phyloP scores from a whole-genome alignment of 495 filamentous ascomycete genomes.

The Aspergillus ostianus region DNA sequence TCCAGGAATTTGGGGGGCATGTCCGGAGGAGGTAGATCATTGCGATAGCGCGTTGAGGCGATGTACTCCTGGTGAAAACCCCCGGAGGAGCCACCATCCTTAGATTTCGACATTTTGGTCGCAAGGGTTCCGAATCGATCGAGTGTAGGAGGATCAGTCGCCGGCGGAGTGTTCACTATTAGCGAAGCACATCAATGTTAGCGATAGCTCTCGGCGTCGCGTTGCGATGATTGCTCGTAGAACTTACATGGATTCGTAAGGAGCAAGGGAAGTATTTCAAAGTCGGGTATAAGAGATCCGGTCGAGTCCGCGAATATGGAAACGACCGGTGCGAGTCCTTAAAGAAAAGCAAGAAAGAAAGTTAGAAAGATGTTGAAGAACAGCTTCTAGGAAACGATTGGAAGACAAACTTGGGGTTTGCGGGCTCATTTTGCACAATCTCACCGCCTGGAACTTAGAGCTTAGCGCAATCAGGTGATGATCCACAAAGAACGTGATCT shows the following conservation, averaged over 20 bases:
- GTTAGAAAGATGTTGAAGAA: conserved; percentile 3
- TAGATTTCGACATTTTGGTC: conserved; percentile 36
- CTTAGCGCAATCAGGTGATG: conserved; percentile 7
- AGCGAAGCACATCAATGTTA: conserved; percentile 7
- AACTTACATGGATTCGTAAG: conserved; percentile 16
- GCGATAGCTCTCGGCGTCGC: neutral
- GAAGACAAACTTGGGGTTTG: conserved; percentile 23
- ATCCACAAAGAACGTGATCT: neutral
- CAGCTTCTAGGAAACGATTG: neutral
- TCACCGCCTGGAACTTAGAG: conserved; percentile 21
- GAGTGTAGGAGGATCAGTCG: neutral
- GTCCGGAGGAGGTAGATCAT: conserved; percentile 88
- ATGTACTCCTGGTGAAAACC: conserved; percentile 94
- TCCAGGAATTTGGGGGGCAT: conserved; percentile 94
- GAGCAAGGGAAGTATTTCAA: conserved; percentile 13
- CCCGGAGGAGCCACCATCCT: conserved; percentile 50
- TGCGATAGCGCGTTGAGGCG: conserved; percentile 89
- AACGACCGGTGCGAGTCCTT: conserved; percentile 17
- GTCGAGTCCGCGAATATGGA: conserved; percentile 7
- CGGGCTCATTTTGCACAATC: conserved; percentile 20
- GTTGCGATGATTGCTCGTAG: conserved; percentile 1
- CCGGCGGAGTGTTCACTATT: conserved; percentile 13
- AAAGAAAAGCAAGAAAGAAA: neutral
- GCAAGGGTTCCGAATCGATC: neutral
- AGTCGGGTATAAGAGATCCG: conserved; percentile 12